Evolutionary conservation across 495 filamentous ascomycete species (phyloP).

Genomic region (Delitschia confertaspora): DNA sequence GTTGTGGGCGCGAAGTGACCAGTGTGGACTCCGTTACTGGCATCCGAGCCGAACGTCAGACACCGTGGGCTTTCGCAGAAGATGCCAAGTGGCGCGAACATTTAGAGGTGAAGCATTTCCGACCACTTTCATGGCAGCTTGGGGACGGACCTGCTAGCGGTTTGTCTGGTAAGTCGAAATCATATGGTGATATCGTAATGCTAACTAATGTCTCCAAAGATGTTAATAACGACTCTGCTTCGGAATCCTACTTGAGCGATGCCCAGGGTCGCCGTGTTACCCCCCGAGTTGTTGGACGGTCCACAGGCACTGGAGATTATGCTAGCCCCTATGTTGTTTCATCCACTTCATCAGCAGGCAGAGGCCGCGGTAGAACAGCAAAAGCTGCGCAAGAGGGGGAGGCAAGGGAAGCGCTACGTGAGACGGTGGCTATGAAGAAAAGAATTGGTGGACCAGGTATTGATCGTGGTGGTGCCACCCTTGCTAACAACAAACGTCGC

Average conservation of each 20-base stretch:
- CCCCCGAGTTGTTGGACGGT: constrained; percentile 24
- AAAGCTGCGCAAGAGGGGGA: constrained; percentile 36
- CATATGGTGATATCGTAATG: background rate
- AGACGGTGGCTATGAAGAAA: constrained; percentile 39
- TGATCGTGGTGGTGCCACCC: constrained; percentile 39
- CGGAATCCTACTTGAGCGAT: constrained; percentile 35
- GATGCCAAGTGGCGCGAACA: constrained; percentile 49
- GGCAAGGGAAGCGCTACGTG: constrained; percentile 35
- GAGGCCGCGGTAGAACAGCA: constrained; percentile 34
- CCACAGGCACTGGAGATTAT: background rate
- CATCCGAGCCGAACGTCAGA: constrained; percentile 13
- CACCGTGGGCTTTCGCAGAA: constrained; percentile 27
- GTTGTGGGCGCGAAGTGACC: constrained; percentile 32
- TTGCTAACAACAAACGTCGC: constrained; percentile 37
- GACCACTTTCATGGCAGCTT: constrained; percentile 50
- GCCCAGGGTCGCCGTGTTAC: constrained; percentile 33
- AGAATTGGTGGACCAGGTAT: constrained; percentile 41
- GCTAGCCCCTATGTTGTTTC: background rate
- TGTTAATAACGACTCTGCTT: constrained; percentile 27
- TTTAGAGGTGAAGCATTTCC: constrained; percentile 51
- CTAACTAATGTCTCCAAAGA: constrained; percentile 13
- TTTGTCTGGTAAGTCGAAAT: constrained; percentile 30
- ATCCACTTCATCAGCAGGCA: constrained; percentile 1
- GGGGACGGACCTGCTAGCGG: constrained; percentile 55
- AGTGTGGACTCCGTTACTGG: constrained; percentile 27